Conservation (phyloP, 805 yeast species). For the Metschnikowia continentalis region DNA sequence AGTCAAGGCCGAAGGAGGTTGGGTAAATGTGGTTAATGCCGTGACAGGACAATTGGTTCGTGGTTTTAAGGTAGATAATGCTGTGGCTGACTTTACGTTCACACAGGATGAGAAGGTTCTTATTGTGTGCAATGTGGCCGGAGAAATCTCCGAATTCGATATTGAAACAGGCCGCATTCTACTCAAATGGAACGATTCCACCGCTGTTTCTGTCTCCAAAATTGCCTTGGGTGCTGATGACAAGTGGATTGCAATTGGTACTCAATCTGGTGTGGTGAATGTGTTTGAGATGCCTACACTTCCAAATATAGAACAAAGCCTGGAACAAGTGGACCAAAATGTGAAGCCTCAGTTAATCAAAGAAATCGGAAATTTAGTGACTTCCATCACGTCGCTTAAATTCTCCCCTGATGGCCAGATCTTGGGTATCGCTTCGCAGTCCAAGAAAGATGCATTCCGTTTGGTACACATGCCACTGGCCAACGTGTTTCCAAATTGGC, state of each 20-base stretch:
- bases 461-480: slow-evolving; percentile 85
- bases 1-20: slow-evolving; percentile 80
- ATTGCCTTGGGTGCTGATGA: slow-evolving; percentile 70
- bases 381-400: slow-evolving; percentile 66
- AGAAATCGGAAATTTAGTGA: slow-evolving; percentile 72
- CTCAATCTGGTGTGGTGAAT: slow-evolving; percentile 83
- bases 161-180: slow-evolving; percentile 30
- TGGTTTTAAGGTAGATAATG: slow-evolving; percentile 88
- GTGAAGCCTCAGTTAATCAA: slow-evolving; percentile 49
- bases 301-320: no score
- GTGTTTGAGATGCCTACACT: slow-evolving; percentile 52
- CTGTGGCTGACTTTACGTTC: slow-evolving; percentile 77
- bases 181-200: slow-evolving; percentile 78
- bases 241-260: slow-evolving; percentile 86
- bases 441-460: slow-evolving; percentile 78
- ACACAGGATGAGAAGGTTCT: slow-evolving; percentile 40
- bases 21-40: slow-evolving; percentile 80
- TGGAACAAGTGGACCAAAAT: neutral
- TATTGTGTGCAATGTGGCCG: slow-evolving; percentile 63
- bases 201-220: slow-evolving; percentile 79
- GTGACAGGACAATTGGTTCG: slow-evolving; percentile 79
- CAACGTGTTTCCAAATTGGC: slow-evolving; percentile 91
- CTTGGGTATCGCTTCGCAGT: slow-evolving; percentile 79
- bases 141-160: slow-evolving; percentile 86
- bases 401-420: slow-evolving; percentile 89